Evolutionary conservation across 352 stramenopile species (phyloP).

Genomic region (Peronospora destructor): DNA sequence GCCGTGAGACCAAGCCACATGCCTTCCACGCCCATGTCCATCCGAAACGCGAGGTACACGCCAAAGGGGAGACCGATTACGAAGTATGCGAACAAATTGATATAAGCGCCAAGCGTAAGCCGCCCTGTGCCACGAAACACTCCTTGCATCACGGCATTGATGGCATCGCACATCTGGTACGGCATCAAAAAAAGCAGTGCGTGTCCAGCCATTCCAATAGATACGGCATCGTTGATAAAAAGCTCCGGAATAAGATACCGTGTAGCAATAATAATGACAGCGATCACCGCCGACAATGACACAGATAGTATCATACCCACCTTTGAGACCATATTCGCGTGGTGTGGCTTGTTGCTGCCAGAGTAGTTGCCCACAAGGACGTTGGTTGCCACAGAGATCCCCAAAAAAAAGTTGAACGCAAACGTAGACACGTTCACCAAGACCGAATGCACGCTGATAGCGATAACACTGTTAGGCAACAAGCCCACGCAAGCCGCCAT

Average conservation of each 20-base stretch:
- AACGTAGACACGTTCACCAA: conserved; percentile 56
- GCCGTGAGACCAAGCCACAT: conserved; percentile 62
- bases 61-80: conserved; percentile 59
- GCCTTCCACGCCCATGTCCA: conserved; percentile 55
- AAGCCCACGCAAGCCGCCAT: conserved; percentile 59
- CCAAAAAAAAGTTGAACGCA: conserved; percentile 75
- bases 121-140: conserved; percentile 60
- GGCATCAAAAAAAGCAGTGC: conserved; percentile 57
- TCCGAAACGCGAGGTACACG: conserved; percentile 51
- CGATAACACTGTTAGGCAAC: conserved; percentile 53
- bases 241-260: conserved; percentile 44
- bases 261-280: conserved; percentile 36
- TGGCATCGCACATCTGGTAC: conserved; percentile 57
- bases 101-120: conserved; percentile 44
- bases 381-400: conserved; percentile 70
- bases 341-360: conserved; percentile 67
- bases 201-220: conserved; percentile 34
- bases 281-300: conserved; percentile 34
- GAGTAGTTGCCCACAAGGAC: conserved; percentile 81
- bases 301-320: conserved; percentile 61
- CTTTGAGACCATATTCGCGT: conserved; percentile 73
- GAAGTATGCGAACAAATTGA: conserved; percentile 70
- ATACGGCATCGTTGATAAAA: conserved; percentile 70
- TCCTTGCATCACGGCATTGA: conserved; percentile 74
- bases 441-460: conserved; percentile 72